Evolutionary conservation across 768 basidiomycete genomes (phyloP), one percentile per base, ranked within the genome.

Genomic region (Tylopilus rubrobrunneus): DNA sequence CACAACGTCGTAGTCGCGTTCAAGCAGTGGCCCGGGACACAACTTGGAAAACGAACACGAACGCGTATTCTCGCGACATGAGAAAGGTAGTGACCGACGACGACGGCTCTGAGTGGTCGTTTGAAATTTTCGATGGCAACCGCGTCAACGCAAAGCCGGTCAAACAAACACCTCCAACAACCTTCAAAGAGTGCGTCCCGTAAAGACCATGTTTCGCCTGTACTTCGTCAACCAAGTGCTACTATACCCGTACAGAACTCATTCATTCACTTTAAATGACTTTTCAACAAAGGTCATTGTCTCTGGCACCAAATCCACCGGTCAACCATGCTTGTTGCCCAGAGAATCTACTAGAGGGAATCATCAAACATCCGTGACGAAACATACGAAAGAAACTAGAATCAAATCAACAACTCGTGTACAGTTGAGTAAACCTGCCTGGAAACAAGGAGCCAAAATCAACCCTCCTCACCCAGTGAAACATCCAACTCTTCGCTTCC

Each of bases 71-170:
- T 45, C 36, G 43, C 49, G 37, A 15, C 51, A 65, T 63, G 66
- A 60, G 49, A 49, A 25, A 51, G 10, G n/a, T 49, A 12, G 27
- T 41, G 31, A 43, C 47, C 23, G 56, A 68, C 54, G 56, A 60
- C 34, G 55, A 57, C 14, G 58, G 56, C 12, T 52, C 66, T 23
- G 68, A 71, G 39, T 68, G 62, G 59, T 70, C 68, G 25, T 58
- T 70, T 36, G 70, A 71, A 53, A 68, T 70, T 34, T 33, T 65
- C 39, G 68, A 70, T 8, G 68, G 45, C 41, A 64, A 70, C 17
- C 62, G 40, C 45, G 47, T 53, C 46, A 49, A 54, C 27, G 53
- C 53, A 57, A 57, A 60, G 56, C 15, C 19, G 5, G 50, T 57
- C 65, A 64, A 68, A 64, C 59, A 57, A 62, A 50, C 39, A 50